Evolutionary conservation across 192 early-diverging fungal genomes (phyloP).

Genomic region (Podila verticillata): DNA sequence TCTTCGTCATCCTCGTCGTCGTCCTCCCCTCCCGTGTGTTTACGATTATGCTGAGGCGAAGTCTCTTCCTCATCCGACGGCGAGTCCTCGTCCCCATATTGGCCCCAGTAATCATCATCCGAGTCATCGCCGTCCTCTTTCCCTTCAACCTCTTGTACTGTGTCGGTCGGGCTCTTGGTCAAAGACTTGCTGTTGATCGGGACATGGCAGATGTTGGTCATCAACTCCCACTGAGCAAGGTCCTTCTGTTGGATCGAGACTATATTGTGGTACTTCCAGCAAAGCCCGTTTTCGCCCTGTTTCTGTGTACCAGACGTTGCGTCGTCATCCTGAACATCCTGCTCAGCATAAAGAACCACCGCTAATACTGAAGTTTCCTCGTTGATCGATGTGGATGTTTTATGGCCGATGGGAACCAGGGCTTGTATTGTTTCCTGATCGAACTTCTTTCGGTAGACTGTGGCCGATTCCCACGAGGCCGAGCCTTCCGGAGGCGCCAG

Average conservation of each 20-base stretch:
- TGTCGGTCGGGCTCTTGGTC: not conserved
- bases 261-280: conserved; percentile 45
- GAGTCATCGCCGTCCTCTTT: conserved; percentile 14
- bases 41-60: not conserved
- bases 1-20: conserved; percentile 39
- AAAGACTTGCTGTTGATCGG: not conserved
- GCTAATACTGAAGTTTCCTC: not conserved
- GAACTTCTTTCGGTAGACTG: conserved; percentile 14
- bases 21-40: not conserved
- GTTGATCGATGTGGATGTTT: not conserved
- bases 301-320: not conserved
- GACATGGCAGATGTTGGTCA: not conserved
- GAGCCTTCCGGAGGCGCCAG: conserved; percentile 18
- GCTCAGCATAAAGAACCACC: not conserved
- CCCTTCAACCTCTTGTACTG: not conserved
- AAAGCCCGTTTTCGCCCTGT: not conserved
- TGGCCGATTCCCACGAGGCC: conserved; percentile 13
- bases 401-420: conserved; percentile 33
- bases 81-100: conserved; percentile 30
- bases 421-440: conserved; percentile 39
- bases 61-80: not conserved
- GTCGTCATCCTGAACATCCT: not conserved
- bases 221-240: conserved; percentile 12
- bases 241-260: not conserved
- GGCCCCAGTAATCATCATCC: conserved; percentile 48